Percentiles rank a stretch among this genome's conserved stretches.
phyloP scores from a whole-genome alignment of 129 eudicot species.

The Flaveria bidentis region DNA sequence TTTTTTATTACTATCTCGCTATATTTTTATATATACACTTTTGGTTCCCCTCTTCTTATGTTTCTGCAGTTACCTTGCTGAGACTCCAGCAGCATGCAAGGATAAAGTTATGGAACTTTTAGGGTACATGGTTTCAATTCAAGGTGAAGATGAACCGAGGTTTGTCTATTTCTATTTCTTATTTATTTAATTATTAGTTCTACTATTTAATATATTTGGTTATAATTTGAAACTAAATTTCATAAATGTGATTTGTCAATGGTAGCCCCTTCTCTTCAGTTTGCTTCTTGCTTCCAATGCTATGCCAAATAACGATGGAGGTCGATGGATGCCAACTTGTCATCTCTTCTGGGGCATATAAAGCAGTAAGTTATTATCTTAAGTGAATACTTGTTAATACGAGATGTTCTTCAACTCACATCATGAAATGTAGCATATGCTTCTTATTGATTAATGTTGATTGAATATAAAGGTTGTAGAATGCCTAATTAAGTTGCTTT shows the following conservation, averaged over 20 bases:
- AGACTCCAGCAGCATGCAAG: slow-evolving; percentile 72
- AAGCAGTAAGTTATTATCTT: slow-evolving; percentile 53
- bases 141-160: slow-evolving; percentile 86
- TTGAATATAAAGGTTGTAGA: slow-evolving; percentile 56
- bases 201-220: not conserved
- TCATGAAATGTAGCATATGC: not conserved
- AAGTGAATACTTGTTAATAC: not conserved
- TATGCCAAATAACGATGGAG: slow-evolving; percentile 86
- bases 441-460: not conserved
- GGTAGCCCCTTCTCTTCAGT: slow-evolving; percentile 66
- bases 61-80: slow-evolving; percentile 80
- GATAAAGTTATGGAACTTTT: slow-evolving; percentile 73
- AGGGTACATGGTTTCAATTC: slow-evolving; percentile 73
- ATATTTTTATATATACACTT: not conserved
- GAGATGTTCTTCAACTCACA: not conserved
- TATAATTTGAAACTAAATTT: slow-evolving; percentile 14
- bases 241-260: slow-evolving; percentile 14
- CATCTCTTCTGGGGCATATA: slow-evolving; percentile 69
- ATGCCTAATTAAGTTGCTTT: slow-evolving; percentile 59
- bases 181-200: slow-evolving; percentile 9
- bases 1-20: not conserved
- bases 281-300: slow-evolving; percentile 92
- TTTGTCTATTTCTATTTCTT: slow-evolving; percentile 27
- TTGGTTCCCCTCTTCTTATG: not conserved
- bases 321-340: slow-evolving; percentile 59